Conservation (phyloP, 1,284 basidiomycete genomes). For the Ustilago trichophora region DNA sequence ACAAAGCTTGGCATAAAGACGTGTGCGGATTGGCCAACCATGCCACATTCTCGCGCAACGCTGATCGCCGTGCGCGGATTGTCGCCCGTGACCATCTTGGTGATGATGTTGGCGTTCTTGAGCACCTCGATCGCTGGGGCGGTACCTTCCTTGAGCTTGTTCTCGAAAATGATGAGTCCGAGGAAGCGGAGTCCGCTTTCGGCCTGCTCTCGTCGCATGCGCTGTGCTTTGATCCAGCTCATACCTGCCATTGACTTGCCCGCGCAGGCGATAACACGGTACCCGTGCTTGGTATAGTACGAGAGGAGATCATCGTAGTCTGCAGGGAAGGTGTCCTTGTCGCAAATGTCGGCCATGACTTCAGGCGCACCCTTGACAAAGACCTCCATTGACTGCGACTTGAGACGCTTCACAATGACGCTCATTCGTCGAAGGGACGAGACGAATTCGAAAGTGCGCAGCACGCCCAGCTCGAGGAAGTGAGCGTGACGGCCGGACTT, state of each 20-base stretch:
- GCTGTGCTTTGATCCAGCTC: slow-evolving; percentile 96
- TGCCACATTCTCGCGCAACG: slow-evolving; percentile 91
- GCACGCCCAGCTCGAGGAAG: slow-evolving; percentile 91
- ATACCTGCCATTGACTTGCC: slow-evolving; percentile 93
- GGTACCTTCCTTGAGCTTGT: slow-evolving; percentile 94
- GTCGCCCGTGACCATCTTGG: slow-evolving; percentile 98
- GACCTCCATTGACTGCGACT: slow-evolving; percentile 92
- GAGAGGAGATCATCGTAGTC: slow-evolving; percentile 97
- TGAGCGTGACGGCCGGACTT: slow-evolving; percentile 85
- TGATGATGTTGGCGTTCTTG: slow-evolving; percentile 87
- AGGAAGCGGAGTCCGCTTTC: slow-evolving; percentile 91
- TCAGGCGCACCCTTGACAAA: slow-evolving; percentile 99
- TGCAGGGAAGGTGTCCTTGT: slow-evolving; percentile 72
- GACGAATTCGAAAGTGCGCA: slow-evolving; percentile 95
- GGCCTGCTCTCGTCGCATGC: slow-evolving; percentile 94
- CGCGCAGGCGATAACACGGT: slow-evolving; percentile 96
- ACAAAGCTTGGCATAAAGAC: slow-evolving; percentile 89
- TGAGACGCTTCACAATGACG: slow-evolving; percentile 93
- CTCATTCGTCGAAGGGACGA: slow-evolving; percentile 94
- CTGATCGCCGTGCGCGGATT: slow-evolving; percentile 96
- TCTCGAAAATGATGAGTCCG: slow-evolving; percentile 97
- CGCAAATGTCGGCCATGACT: slow-evolving; percentile 90
- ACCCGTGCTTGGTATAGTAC: slow-evolving; percentile 96
- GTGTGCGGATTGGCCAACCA: slow-evolving; percentile 87
- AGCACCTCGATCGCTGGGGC: slow-evolving; percentile 89